phyloP scores from a whole-genome alignment of 2,329 filamentous ascomycete species.

The Pseudopyrenochaeta lycopersici region DNA sequence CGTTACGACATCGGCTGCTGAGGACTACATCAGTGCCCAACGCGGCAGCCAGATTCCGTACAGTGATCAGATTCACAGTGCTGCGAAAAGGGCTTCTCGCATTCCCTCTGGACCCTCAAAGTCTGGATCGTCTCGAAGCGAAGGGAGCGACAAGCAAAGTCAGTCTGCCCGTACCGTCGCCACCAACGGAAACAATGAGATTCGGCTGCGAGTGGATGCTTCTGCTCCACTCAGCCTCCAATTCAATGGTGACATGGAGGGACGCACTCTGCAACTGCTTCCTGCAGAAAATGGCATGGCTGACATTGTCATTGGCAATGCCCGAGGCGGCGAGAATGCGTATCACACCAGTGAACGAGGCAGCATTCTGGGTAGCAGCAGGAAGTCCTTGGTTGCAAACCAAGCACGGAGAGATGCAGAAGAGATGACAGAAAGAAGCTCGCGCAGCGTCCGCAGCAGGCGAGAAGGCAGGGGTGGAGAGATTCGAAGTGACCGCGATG shows the following conservation, averaged over 20 bases:
- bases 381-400: constrained; percentile 24
- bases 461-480: constrained; percentile 28
- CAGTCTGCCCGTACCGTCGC: constrained; percentile 37
- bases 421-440: constrained; percentile 39
- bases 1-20: constrained; percentile 26
- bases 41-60: constrained; percentile 38
- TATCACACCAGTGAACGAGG: constrained; percentile 41
- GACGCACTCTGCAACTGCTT: constrained; percentile 44
- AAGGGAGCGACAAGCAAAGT: constrained; percentile 37
- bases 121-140: constrained; percentile 34
- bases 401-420: constrained; percentile 39
- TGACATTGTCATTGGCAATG: constrained; percentile 45
- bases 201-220: constrained; percentile 47
- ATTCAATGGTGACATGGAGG: constrained; percentile 50
- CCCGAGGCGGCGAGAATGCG: constrained; percentile 30
- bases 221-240: constrained; percentile 43
- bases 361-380: constrained; percentile 29
- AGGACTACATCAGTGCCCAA: constrained; percentile 41
- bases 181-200: constrained; percentile 42
- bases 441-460: constrained; percentile 35
- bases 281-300: constrained; percentile 47
- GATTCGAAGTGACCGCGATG: constrained; percentile 23
- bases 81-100: constrained; percentile 37
- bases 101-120: constrained; percentile 39
- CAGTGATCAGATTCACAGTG: constrained; percentile 39